A percentile compares a stretch with the other conserved stretches of the same genome.
These are phyloP conservation scores for Diphasiastrum complanatum DNA, from an alignment of 83 land plant genomes.

Conservation along the genomic window DNA sequence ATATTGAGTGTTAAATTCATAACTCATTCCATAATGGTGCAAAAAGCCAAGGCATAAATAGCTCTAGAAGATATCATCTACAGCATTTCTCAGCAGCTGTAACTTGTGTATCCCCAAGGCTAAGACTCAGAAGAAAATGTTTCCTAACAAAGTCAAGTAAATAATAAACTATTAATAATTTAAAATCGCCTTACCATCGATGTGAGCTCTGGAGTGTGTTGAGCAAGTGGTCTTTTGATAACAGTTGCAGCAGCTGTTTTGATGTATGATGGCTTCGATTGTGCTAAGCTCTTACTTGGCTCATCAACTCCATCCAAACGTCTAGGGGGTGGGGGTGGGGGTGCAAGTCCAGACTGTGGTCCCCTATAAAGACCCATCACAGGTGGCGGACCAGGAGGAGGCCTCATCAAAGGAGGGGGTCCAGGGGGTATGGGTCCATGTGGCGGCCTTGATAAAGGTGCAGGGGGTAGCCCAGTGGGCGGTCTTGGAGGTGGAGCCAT, in stretches of 20 bases:
- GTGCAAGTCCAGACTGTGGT: conserved; percentile 19
- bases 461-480: conserved; percentile 62
- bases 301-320: conserved; percentile 3
- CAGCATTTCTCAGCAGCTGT: no score
- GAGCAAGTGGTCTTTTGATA: conserved; percentile 93
- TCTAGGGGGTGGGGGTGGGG: conserved; percentile 22
- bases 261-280: conserved; percentile 78
- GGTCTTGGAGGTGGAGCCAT: conserved; percentile 46
- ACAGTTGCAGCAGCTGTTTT: conserved; percentile 98
- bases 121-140: no score
- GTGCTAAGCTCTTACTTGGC: neutral
- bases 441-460: conserved; percentile 60
- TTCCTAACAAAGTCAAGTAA: no score
- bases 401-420: no score
- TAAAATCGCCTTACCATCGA: conserved; percentile 65
- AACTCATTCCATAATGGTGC: no score
- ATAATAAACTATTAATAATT: no score
- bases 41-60: no score
- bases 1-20: no score
- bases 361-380: conserved; percentile 61
- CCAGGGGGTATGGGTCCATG: conserved; percentile 55
- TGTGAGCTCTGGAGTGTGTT: conserved; percentile 95
- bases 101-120: no score
- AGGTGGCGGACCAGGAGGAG: conserved; percentile 72
- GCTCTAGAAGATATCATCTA: no score